A percentile compares a stretch with the other conserved stretches of the same genome.
These are phyloP conservation scores for Skeletonema potamos DNA, from an alignment of 108 stramenopile species.

Conservation along the genomic window DNA sequence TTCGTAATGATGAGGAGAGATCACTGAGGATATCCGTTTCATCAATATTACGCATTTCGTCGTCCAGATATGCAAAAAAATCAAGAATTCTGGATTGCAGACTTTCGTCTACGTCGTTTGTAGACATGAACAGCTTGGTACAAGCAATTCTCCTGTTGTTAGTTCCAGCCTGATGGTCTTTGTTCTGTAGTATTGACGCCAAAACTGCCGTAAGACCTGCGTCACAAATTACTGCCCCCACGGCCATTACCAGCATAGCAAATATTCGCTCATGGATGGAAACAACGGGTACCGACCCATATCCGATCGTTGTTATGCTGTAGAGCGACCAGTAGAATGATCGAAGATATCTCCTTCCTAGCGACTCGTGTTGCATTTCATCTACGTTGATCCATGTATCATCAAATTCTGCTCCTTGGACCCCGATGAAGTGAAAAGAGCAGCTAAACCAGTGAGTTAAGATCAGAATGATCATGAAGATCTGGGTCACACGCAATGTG, in stretches of 20 bases:
- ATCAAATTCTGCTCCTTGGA: neutral
- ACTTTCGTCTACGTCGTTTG: constrained; percentile 12
- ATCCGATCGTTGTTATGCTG: constrained; percentile 60
- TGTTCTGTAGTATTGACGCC: constrained; percentile 44
- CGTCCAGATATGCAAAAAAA: constrained; percentile 46
- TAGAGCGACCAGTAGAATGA: constrained; percentile 57
- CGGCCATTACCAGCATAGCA: constrained; percentile 55
- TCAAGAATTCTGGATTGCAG: constrained; percentile 29
- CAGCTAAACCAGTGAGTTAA: constrained; percentile 49
- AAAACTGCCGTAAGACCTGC: constrained; percentile 64
- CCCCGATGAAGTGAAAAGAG: constrained; percentile 46
- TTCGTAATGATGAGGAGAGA: constrained; percentile 28
- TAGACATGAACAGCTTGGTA: constrained; percentile 45
- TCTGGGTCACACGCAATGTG: constrained; percentile 36
- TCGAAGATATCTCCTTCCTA: constrained; percentile 37
- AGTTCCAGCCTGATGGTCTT: constrained; percentile 52
- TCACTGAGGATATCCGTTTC: constrained; percentile 35
- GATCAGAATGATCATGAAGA: constrained; percentile 41
- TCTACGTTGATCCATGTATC: constrained; percentile 37
- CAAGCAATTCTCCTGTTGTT: constrained; percentile 52
- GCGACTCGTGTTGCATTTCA: constrained; percentile 11
- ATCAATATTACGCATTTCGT: constrained; percentile 48
- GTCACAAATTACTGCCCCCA: constrained; percentile 64
- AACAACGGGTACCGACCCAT: constrained; percentile 48
- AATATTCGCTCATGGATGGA: constrained; percentile 53